A percentile compares a stretch with the other conserved stretches of the same genome.
These are phyloP conservation scores for Cardiosporidium cionae DNA, from an alignment of 169 alveolate species.

Conservation along the genomic window DNA sequence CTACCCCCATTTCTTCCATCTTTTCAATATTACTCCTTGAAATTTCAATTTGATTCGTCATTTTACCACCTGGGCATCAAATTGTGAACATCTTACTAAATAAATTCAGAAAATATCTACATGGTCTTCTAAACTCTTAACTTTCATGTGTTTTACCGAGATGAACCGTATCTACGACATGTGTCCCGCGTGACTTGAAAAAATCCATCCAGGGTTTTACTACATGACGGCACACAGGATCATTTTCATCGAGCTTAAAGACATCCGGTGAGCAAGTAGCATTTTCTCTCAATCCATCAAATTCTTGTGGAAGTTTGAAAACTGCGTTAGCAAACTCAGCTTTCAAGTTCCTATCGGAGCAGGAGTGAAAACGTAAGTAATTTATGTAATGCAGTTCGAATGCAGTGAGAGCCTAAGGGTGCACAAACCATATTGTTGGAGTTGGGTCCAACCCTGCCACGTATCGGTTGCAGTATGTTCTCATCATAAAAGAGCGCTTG, in stretches of 20 bases:
- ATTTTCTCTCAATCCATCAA: conserved; percentile 39
- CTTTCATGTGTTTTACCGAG: conserved; percentile 35
- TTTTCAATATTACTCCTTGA: conserved; percentile 41
- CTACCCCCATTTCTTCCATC: conserved; percentile 48
- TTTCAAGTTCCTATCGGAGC: conserved; percentile 43
- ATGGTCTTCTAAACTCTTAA: neutral
- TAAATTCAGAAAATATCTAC: neutral
- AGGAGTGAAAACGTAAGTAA: neutral
- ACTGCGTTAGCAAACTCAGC: conserved; percentile 53
- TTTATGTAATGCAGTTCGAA: neutral
- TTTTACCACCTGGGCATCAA: conserved; percentile 50
- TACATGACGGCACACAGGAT: conserved; percentile 34
- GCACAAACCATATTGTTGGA: neutral
- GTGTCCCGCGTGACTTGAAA: conserved; percentile 63
- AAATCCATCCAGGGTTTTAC: conserved; percentile 60
- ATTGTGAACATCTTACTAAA: neutral
- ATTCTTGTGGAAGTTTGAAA: conserved; percentile 40
- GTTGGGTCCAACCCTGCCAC: conserved; percentile 51
- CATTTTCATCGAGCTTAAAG: conserved; percentile 41
- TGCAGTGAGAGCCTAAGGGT: neutral
- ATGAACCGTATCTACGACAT: conserved; percentile 54
- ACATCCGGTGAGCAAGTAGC: conserved; percentile 47
- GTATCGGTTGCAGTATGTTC: conserved; percentile 63
- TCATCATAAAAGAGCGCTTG: conserved; percentile 46
- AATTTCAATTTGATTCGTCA: conserved; percentile 57